Evolutionary conservation across 257 asterid species (phyloP).

Genomic region (Striga asiatica): DNA sequence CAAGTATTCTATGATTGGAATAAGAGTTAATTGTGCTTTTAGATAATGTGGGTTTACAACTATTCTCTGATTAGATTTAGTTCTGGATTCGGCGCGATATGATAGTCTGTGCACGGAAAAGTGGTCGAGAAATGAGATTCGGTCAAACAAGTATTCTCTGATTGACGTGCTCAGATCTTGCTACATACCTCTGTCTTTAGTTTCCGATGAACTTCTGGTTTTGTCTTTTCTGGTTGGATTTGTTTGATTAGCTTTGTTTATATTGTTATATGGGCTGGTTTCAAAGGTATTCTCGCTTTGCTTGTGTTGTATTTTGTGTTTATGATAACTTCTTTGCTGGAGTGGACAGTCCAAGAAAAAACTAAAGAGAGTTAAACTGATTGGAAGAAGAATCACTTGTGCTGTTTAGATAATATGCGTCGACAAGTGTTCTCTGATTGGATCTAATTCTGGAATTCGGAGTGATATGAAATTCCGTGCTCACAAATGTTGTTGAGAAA

Average conservation of each 20-base stretch:
- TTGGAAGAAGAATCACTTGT: no score
- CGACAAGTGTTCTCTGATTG: no score
- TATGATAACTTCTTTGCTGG: no score
- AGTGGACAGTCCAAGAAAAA: no score
- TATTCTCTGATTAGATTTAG: no score
- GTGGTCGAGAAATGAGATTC: neutral
- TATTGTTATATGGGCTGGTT: neutral
- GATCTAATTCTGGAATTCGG: no score
- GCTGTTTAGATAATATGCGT: no score
- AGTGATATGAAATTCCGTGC: neutral
- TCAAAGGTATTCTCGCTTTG: neutral
- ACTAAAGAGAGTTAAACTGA: no score
- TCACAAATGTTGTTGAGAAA: neutral
- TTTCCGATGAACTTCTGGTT: neutral
- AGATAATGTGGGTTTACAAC: no score
- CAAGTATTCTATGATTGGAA: no score
- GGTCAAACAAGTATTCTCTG: neutral
- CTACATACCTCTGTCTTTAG: neutral
- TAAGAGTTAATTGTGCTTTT: no score
- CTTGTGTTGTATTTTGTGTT: neutral
- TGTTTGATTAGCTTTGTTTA: neutral
- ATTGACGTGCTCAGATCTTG: neutral
- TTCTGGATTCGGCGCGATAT: no score
- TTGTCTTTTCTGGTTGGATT: neutral
- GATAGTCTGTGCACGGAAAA: neutral